Evolutionary conservation across 2,329 filamentous ascomycete species (phyloP).

Genomic region (Fusarium virguliforme): DNA sequence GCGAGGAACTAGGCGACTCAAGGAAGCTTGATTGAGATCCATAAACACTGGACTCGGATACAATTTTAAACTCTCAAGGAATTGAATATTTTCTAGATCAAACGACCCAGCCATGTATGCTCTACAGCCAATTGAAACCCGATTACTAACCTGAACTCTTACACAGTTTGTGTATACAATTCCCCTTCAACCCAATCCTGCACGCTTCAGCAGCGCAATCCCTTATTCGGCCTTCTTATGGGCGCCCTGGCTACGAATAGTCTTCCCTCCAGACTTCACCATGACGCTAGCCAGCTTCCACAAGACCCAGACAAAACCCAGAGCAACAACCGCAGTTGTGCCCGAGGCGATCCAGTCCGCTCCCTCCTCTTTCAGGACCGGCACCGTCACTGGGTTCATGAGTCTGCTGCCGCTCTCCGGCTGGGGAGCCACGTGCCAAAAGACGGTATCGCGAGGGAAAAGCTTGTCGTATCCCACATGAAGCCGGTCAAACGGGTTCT

Average conservation of each 20-base stretch:
- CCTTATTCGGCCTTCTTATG: slow-evolving; percentile 49
- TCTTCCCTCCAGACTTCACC: slow-evolving; percentile 20
- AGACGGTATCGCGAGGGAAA: slow-evolving; percentile 83
- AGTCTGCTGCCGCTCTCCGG: slow-evolving; percentile 59
- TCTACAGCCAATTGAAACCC: background rate
- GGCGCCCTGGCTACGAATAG: slow-evolving; percentile 1
- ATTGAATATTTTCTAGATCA: background rate
- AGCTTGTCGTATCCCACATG: slow-evolving; percentile 89
- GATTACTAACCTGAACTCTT: background rate
- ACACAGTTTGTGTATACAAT: background rate
- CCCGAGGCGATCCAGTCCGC: slow-evolving; percentile 66
- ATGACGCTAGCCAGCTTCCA: slow-evolving; percentile 66
- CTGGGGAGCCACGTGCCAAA: slow-evolving; percentile 82
- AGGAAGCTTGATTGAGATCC: background rate
- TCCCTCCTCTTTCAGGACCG: slow-evolving; percentile 73
- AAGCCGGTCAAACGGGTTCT: slow-evolving; percentile 88
- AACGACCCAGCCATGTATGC: background rate
- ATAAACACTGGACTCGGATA: too few relatives aligned
- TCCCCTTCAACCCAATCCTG: background rate
- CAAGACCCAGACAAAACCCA: slow-evolving; percentile 80
- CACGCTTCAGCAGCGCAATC: background rate
- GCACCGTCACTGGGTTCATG: slow-evolving; percentile 72
- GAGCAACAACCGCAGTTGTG: slow-evolving; percentile 71
- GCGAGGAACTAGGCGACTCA: slow-evolving; percentile 18
- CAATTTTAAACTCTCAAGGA: background rate